These are phyloP conservation scores for Pseudonitzschia multiseries DNA, from an alignment of 108 stramenopile genomes.

Conservation along the genomic window DNA sequence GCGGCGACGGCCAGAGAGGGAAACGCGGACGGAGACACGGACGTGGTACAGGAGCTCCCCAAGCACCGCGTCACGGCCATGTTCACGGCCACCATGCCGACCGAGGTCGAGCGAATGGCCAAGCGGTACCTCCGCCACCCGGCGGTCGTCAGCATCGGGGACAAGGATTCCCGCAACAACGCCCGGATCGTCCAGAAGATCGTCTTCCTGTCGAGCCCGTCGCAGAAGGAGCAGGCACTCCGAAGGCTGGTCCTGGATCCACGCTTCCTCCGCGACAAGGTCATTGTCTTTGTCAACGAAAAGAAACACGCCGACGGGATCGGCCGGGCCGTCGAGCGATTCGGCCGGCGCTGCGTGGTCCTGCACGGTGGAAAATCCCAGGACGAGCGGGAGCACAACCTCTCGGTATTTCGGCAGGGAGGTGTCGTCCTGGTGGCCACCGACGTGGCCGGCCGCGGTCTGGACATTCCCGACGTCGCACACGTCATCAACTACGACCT, in stretches of 20 bases:
- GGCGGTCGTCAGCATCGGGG: constrained; percentile 88
- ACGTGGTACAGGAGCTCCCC: constrained; percentile 34
- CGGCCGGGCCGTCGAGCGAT: constrained; percentile 71
- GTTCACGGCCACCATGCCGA: constrained; percentile 98
- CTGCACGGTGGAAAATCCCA: constrained; percentile 97
- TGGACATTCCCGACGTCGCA: constrained; percentile 95
- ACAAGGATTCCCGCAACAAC: constrained; percentile 92
- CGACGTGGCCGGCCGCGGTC: constrained; percentile 96
- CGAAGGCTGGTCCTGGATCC: constrained; percentile 49
- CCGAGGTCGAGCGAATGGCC: constrained; percentile 92
- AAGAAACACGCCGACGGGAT: constrained; percentile 90
- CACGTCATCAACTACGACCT: constrained; percentile 98
- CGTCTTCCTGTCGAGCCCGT: constrained; percentile 72
- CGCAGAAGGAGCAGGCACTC: constrained; percentile 81
- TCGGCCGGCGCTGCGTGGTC: constrained; percentile 77
- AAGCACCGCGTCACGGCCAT: constrained; percentile 90
- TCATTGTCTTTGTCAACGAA: constrained; percentile 98
- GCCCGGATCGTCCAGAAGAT: constrained; percentile 90
- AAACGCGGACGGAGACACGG: constrained; percentile 9
- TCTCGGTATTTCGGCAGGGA: constrained; percentile 80
- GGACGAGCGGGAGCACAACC: constrained; percentile 94
- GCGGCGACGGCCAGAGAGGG: not conserved
- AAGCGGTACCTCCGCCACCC: constrained; percentile 91
- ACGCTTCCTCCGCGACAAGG: constrained; percentile 63
- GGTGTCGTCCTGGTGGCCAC: constrained; percentile 89